Conservation (phyloP, 257 asterid species). For the Nemophila menziesii region DNA sequence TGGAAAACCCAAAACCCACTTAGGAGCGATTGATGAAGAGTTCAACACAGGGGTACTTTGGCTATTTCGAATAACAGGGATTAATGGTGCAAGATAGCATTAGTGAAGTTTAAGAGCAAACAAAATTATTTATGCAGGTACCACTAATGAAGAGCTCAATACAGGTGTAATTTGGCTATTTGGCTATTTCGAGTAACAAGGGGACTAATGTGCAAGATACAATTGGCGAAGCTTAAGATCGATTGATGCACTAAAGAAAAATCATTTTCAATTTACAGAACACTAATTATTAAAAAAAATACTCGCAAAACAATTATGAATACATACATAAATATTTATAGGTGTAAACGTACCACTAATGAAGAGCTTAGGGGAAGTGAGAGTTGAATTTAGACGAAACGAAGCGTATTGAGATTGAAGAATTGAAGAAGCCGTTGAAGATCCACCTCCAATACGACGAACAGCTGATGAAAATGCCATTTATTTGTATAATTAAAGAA, state of each 20-base stretch:
- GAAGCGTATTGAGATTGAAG: slow-evolving; percentile 38
- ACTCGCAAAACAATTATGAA: neutral
- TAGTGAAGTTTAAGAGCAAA: too few relatives aligned
- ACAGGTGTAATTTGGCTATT: too few relatives aligned
- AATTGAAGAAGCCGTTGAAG: slow-evolving; percentile 29
- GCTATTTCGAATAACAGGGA: too few relatives aligned
- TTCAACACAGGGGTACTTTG: too few relatives aligned
- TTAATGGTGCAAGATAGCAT: too few relatives aligned
- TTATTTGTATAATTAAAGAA: neutral
- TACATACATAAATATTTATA: neutral
- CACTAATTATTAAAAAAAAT: neutral
- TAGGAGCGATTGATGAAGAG: too few relatives aligned
- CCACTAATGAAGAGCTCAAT: too few relatives aligned
- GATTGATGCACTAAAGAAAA: neutral
- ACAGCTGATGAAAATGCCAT: slow-evolving; percentile 54
- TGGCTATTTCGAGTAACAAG: too few relatives aligned
- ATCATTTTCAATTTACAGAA: neutral
- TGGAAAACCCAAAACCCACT: too few relatives aligned
- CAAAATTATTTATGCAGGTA: too few relatives aligned
- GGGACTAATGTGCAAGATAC: too few relatives aligned
- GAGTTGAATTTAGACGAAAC: slow-evolving; percentile 60
- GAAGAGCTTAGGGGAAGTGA: slow-evolving; percentile 80
- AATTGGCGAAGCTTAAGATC: neutral
- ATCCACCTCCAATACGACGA: slow-evolving; percentile 47
- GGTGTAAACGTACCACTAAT: slow-evolving; percentile 44